These are phyloP conservation scores for Plasmodium fragile DNA, from an alignment of 169 alveolate species.

Conservation along the genomic window DNA sequence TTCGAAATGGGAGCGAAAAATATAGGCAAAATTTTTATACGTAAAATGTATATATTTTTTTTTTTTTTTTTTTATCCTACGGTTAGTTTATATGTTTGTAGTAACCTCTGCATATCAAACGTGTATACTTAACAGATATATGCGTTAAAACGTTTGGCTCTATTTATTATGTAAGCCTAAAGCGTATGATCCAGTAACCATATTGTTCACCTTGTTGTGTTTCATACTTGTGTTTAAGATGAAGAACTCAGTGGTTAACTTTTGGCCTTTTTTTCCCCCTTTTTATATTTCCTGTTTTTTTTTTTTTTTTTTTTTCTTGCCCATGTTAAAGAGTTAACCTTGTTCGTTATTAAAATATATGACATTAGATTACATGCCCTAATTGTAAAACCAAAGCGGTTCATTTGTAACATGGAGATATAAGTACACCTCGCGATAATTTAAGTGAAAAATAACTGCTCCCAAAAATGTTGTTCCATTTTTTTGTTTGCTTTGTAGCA, in stretches of 20 bases:
- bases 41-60: not conserved
- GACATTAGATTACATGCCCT: not conserved
- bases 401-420: constrained; percentile 4
- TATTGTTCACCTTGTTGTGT: not conserved
- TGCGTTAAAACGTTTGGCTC: not conserved
- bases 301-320: not conserved
- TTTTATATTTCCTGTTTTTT: not conserved
- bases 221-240: not conserved
- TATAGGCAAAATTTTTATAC: not conserved
- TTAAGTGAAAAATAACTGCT: constrained; percentile 1
- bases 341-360: not conserved
- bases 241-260: not conserved
- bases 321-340: not conserved
- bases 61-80: not conserved
- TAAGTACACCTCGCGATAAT: not conserved
- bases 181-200: not conserved
- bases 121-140: not conserved
- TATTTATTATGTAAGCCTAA: not conserved
- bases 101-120: not conserved
- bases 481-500: constrained; percentile 39
- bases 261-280: not conserved
- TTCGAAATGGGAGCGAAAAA: not conserved
- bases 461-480: constrained; percentile 49
- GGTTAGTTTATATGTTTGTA: not conserved
- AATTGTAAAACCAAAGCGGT: not conserved